A percentile compares a stretch with the other conserved stretches of the same genome.
These are phyloP conservation scores for Lophiotrema nucula DNA, from an alignment of 495 filamentous ascomycete genomes.

Conservation along the genomic window DNA sequence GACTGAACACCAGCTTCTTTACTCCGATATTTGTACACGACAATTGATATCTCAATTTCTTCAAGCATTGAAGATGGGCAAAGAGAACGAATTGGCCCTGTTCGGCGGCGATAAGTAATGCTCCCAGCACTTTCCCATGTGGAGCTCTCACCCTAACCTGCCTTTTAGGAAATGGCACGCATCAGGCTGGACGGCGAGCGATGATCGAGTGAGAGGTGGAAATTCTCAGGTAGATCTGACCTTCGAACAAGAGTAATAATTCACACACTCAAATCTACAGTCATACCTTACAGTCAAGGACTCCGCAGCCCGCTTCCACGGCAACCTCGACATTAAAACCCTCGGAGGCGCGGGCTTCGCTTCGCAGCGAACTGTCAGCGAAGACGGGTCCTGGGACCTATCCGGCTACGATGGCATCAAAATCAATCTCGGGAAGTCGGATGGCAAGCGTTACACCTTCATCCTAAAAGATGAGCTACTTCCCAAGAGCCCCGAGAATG, in stretches of 20 bases:
- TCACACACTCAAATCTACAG: conserved; percentile 31
- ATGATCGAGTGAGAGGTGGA: conserved; percentile 75
- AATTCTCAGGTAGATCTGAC: conserved; percentile 44
- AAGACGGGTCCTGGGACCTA: conserved; percentile 41
- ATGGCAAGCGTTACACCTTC: conserved; percentile 59
- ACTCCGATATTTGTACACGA: no score
- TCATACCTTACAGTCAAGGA: conserved; percentile 50
- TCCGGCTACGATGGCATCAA: conserved; percentile 39
- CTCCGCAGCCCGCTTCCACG: conserved; percentile 55
- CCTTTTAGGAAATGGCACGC: conserved; percentile 64
- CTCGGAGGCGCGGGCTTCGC: conserved; percentile 84
- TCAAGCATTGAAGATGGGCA: no score
- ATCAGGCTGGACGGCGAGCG: conserved; percentile 62
- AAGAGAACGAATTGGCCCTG: conserved; percentile 29
- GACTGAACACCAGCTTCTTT: no score
- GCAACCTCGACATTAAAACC: conserved; percentile 67
- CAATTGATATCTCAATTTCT: no score
- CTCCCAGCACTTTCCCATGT: no score
- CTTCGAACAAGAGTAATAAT: background rate
- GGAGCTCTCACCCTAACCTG: no score
- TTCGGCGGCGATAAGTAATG: conserved; percentile 51
- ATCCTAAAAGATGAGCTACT: conserved; percentile 67
- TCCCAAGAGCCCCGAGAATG: conserved; percentile 53
- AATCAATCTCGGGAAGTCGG: conserved; percentile 39
- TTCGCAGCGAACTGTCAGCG: conserved; percentile 60